phyloP scores from a whole-genome alignment of 1,139 yeast genomes.

The Debaryomyces nepalensis region DNA sequence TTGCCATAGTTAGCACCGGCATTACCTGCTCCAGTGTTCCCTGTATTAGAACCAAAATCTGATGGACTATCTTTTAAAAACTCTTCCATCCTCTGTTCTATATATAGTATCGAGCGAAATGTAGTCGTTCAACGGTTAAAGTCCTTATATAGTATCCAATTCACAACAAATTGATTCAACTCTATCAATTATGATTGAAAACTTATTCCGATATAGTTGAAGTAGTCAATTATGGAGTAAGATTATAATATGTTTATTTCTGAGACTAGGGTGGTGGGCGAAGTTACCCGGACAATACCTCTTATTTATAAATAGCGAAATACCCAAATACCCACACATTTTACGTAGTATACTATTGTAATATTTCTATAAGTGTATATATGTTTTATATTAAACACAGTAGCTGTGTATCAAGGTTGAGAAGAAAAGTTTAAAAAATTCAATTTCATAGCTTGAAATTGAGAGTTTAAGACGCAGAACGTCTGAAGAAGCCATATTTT shows the following conservation, averaged over 20 bases:
- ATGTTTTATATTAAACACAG: no score
- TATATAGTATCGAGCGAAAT: constrained; percentile 1
- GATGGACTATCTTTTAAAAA: constrained; percentile 45
- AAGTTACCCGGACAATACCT: constrained; percentile 4
- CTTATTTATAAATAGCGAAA: no score
- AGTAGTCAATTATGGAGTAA: neutral
- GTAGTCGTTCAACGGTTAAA: constrained; percentile 1
- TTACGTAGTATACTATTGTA: no score
- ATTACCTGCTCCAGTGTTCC: neutral
- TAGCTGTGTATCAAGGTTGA: no score
- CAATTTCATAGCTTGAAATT: no score
- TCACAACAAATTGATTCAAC: constrained; percentile 4
- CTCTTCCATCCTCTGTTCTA: constrained; percentile 35
- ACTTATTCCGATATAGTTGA: neutral
- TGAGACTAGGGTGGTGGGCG: neutral
- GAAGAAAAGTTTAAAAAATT: no score
- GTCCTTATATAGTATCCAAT: neutral
- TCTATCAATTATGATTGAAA: constrained; percentile 2
- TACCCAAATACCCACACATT: no score
- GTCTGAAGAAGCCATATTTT: no score
- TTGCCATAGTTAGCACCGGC: constrained; percentile 6
- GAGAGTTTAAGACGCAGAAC: no score
- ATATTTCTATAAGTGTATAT: no score
- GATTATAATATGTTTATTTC: constrained; percentile 7
- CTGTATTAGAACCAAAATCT: constrained; percentile 21